These are phyloP conservation scores for Zalaria obscura DNA, from an alignment of 2,329 filamentous ascomycete genomes.

Conservation along the genomic window DNA sequence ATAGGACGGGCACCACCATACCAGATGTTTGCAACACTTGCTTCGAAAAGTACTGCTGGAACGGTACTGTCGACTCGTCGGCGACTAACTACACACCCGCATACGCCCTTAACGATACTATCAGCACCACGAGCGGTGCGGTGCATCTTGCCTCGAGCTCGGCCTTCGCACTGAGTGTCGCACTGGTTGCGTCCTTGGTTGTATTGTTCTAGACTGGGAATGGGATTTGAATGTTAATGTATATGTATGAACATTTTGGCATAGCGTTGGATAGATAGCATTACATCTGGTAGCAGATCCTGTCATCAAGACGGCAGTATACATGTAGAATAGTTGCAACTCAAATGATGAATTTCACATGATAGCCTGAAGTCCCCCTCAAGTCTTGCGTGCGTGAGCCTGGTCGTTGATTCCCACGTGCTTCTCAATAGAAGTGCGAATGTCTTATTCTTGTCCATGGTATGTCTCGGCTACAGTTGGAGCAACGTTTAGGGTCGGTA, in stretches of 20 bases:
- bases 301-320: too few relatives aligned
- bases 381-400: too few relatives aligned
- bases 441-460: too few relatives aligned
- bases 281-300: neutral
- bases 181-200: neutral
- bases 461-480: too few relatives aligned
- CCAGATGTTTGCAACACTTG: slow-evolving; percentile 62
- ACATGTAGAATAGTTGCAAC: too few relatives aligned
- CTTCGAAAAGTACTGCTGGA: slow-evolving; percentile 82
- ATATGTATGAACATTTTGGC: neutral
- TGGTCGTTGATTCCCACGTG: too few relatives aligned
- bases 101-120: slow-evolving; percentile 1
- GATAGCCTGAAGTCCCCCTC: too few relatives aligned
- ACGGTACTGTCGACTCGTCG: slow-evolving; percentile 49
- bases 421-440: too few relatives aligned
- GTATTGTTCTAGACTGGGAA: neutral
- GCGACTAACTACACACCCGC: slow-evolving; percentile 6
- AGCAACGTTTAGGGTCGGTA: too few relatives aligned
- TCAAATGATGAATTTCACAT: too few relatives aligned
- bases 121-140: slow-evolving; percentile 3
- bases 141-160: neutral
- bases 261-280: neutral
- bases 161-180: neutral
- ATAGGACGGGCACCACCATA: slow-evolving; percentile 52
- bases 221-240: neutral